Base-by-base conservation (phyloP, 2,329 filamentous ascomycete genomes). In the Colletotrichum kahawae region DNA sequence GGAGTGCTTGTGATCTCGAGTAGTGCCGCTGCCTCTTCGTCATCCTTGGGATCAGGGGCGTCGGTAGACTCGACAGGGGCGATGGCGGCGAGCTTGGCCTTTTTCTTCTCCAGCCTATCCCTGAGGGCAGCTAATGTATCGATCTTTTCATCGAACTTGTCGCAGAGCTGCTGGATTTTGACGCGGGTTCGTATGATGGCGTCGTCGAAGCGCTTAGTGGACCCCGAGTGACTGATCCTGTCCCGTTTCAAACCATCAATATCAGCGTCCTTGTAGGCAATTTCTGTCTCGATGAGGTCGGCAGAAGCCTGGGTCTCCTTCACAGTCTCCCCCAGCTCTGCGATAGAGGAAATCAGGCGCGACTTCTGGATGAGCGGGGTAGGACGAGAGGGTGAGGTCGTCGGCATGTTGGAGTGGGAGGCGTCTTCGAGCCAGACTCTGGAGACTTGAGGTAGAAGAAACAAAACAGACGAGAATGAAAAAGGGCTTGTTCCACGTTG, bases 1-100 rank as follows among this genome's bases (percentile, higher is more conserved):
- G 43, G 79, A 81, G 12, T 75, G n/a, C 10, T 34, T 9, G 68
- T 75, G 38, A 75, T 36, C 36, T 67, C 62, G 2, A 75, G 68
- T 7, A 71, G 62, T n/a, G 68, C 68, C 9, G 63, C 68, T 9
- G 62, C 68, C 27, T 71, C 54, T 29, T 75, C 27, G 12, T 72
- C 29, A 24, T 75, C 68, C 34, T 57, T 36, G n/a, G 72, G 62
- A 7, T 60, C 33, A 5, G 68, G 72, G 7, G 72, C 68, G 5
- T 36, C n/a, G 29, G 71, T 33, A 9, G 56, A 75, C 43, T 71
- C 56, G 13, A 71, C 62, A 14, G 62, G 68, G n/a, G 72, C 48
- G n/a, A 71, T 57, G 12, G 54, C 43, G 5, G 68, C 62, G 16
- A 71, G 62, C 27, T 36, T 75, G 24, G 63, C 38, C 33, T 67